Base-by-base conservation (phyloP, 2,329 filamentous ascomycete species). In the Alternaria arbusti region DNA sequence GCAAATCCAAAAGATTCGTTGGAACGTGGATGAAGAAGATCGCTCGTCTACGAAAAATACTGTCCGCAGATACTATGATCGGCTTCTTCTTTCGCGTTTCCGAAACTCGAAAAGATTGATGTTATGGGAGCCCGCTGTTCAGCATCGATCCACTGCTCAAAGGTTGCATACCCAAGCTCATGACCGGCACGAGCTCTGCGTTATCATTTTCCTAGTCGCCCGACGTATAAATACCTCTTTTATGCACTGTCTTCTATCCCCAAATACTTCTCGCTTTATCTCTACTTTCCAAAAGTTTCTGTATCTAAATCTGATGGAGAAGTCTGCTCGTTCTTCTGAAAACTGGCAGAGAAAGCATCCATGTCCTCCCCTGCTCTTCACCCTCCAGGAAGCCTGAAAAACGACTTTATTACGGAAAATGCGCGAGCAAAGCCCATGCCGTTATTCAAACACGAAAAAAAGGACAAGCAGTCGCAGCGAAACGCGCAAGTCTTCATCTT, bases 401-500 rank as follows among this genome's bases (percentile, higher is more conserved):
- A n/a, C n/a, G n/a, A n/a, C n/a, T n/a, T n/a, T n/a, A n/a, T n/a
- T n/a, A n/a, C n/a, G n/a, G n/a, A n/a, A n/a, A n/a, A n/a, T n/a
- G n/a, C n/a, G n/a, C n/a, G n/a, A n/a, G n/a, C n/a, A n/a, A n/a
- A 15, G 0, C 30, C 5, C 5, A 36, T 0, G 30, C 13, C 0
- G 30, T 5, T 36, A 1, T 36, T 36, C 30, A n/a, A 4, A n/a
- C 0, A 2, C 6, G 13, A 7, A 15, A 2, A 15, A 6, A n/a
- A 4, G 3, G 8, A n/a, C 13, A 36, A 3, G 13, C 1, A 3
- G 13, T 36, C 30, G 13, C 30, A 1, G 30, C 13, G 7, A n/a
- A 36, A 8, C 13, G 30, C 13, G 30, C 13, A 15, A 15, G 30
- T 36, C 6, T 36, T 9, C 13, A 15, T n/a, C 30, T 36, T 36